These are phyloP conservation scores for Eugenia klotzschiana DNA, from an alignment of 441 rosid species.

Conservation along the genomic window DNA sequence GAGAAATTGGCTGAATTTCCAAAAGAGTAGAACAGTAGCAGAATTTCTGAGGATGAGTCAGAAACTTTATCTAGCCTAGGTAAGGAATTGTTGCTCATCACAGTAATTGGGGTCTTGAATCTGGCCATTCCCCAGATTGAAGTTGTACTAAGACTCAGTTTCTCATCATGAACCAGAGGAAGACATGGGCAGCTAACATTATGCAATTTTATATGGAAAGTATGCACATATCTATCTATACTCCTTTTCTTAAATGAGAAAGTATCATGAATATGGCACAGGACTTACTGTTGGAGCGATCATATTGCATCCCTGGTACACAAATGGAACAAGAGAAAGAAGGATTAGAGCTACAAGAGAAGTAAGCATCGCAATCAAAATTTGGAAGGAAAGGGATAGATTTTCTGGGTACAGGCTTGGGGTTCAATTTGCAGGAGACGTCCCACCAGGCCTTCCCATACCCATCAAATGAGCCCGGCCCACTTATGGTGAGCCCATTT, in stretches of 20 bases:
- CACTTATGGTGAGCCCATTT: background rate
- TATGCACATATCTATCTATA: background rate
- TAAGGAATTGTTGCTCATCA: background rate
- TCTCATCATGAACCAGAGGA: background rate
- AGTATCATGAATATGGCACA: background rate
- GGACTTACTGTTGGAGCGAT: background rate
- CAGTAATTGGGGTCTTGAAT: background rate
- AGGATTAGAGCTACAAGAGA: background rate
- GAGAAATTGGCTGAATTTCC: background rate
- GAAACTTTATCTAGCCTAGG: background rate
- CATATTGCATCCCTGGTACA: background rate
- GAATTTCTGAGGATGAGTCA: background rate
- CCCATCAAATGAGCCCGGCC: background rate
- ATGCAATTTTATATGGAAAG: background rate
- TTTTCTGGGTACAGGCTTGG: background rate
- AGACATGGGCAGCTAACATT: background rate
- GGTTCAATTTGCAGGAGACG: background rate
- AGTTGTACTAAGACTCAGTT: background rate
- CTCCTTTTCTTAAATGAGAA: rapidly evolving
- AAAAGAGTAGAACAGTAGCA: no score
- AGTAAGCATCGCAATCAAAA: background rate
- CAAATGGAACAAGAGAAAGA: background rate
- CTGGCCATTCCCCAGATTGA: background rate
- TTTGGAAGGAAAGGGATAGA: background rate
- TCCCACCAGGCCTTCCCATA: background rate